These are phyloP conservation scores for Fusarium odoratissimum DNA, from an alignment of 2,329 filamentous ascomycete genomes.

Conservation along the genomic window DNA sequence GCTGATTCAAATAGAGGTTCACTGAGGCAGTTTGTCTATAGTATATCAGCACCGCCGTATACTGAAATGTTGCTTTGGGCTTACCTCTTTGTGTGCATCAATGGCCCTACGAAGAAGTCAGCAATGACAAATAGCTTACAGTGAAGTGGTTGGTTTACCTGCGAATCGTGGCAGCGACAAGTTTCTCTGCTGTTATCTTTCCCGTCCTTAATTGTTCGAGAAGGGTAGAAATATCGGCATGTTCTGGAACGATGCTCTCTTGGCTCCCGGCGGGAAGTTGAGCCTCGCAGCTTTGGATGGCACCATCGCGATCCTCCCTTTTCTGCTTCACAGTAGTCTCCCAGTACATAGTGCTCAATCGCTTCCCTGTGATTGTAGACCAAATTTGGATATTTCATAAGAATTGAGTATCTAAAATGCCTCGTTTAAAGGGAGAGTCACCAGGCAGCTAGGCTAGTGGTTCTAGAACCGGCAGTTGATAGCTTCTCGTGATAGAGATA, in stretches of 20 bases:
- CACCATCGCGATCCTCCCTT: neutral
- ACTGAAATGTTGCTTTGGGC: too few relatives aligned
- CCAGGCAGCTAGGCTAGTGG: neutral
- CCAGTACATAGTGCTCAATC: neutral
- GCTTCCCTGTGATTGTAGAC: rapidly evolving
- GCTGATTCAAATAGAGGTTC: neutral
- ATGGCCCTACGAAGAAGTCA: neutral
- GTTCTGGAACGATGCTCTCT: neutral
- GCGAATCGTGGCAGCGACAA: neutral
- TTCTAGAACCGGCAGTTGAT: neutral
- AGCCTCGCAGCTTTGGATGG: neutral
- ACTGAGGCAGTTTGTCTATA: constrained; percentile 1
- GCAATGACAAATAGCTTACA: rapidly evolving
- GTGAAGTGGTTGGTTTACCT: neutral
- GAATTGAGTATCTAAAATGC: neutral
- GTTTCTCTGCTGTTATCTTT: neutral
- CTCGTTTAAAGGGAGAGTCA: neutral
- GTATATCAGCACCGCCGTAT: neutral
- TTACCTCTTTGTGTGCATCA: neutral
- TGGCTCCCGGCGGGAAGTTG: neutral
- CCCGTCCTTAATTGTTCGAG: neutral
- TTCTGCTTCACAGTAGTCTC: neutral
- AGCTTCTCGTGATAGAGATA: neutral
- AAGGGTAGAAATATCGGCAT: neutral
- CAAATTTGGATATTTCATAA: neutral